Base-by-base conservation (phyloP, 768 basidiomycete species). In the Xanthoconium purpureum region DNA sequence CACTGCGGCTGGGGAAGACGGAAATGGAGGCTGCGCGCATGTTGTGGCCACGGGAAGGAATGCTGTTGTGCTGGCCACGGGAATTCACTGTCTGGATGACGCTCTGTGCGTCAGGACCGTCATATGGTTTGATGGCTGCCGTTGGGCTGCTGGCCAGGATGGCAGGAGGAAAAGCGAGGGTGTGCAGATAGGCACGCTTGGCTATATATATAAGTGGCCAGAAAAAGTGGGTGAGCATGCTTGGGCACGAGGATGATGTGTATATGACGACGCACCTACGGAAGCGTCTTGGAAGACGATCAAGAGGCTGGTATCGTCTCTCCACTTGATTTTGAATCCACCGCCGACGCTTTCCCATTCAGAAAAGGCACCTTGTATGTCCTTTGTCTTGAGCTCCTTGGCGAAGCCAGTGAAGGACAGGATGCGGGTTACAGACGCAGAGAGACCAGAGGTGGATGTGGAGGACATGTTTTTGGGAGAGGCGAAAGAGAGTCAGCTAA, bases 291-390 rank as follows among this genome's bases (percentile, higher is more conserved):
- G 82, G 70, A 99, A 99, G 53, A 99, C 97, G 63, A 97, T 89
- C 64, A 95, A 77, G 39, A 96, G 89, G 68, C 91, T 95, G 37
- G 92, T 94, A 74, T 99, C 97, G 73, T 99, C 95, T 65, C 85
- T 83, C 97, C 97, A 99, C 72, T 99, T 99, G 71, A 99, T 95
- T 81, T 95, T 94, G 79, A 96, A 97, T 24, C 97, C 97, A 30
- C 96, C 97, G 54, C 79, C 84, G 50, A 86, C 77, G 57, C 75
- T 80, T 66, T 97, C 94, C 82, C 89, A 98, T 44, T 94, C 93
- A 48, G 86, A 78, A 72, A 98, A 97, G 44, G 93, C 89, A 42
- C 80, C 69, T 69, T 98, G 94, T 47, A 99, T 91, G 74, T 99
- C 97, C 72, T 93, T 88, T 50, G 97, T 99, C 79, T 98, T 99